phyloP scores from a whole-genome alignment of 495 filamentous ascomycete genomes.

The Aspergillus conjunctus region DNA sequence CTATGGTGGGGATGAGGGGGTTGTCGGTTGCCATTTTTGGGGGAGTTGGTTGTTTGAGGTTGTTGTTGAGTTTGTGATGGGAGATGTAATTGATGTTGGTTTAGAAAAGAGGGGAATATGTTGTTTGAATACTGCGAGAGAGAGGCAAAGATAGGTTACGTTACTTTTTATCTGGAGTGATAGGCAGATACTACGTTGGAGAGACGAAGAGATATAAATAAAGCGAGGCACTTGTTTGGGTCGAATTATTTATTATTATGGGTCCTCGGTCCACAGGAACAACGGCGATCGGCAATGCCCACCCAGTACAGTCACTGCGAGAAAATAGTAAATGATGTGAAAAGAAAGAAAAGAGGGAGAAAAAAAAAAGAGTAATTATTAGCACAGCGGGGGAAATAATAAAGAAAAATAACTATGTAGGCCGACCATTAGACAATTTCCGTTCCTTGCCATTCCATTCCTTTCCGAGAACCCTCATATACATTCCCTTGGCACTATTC shows the following conservation, averaged over 20 bases:
- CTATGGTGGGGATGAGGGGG: conserved; percentile 43
- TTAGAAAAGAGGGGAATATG: neutral
- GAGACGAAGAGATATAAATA: neutral
- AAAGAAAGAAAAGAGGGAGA: neutral
- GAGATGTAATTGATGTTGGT: neutral
- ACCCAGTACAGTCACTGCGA: neutral
- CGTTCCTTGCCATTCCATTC: conserved; percentile 19
- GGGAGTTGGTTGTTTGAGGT: neutral
- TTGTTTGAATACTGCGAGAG: neutral
- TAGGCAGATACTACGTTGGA: too few relatives aligned
- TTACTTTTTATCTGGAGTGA: too few relatives aligned
- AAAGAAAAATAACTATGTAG: conserved; percentile 16
- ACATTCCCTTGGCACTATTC: conserved; percentile 5
- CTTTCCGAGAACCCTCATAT: conserved; percentile 15
- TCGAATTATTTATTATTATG: neutral
- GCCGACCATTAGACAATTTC: conserved; percentile 19
- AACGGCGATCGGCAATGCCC: neutral
- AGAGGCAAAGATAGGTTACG: too few relatives aligned
- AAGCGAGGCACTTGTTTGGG: neutral
- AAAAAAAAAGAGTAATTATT: conserved; percentile 6
- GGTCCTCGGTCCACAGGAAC: neutral
- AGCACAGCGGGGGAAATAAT: conserved; percentile 12
- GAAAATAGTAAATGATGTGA: neutral
- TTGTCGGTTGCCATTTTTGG: neutral
- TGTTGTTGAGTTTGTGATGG: neutral